A percentile compares a stretch with the other conserved stretches of the same genome.
Conservation (phyloP, 1,284 basidiomycete genomes). For the Leccinum holopus region DNA sequence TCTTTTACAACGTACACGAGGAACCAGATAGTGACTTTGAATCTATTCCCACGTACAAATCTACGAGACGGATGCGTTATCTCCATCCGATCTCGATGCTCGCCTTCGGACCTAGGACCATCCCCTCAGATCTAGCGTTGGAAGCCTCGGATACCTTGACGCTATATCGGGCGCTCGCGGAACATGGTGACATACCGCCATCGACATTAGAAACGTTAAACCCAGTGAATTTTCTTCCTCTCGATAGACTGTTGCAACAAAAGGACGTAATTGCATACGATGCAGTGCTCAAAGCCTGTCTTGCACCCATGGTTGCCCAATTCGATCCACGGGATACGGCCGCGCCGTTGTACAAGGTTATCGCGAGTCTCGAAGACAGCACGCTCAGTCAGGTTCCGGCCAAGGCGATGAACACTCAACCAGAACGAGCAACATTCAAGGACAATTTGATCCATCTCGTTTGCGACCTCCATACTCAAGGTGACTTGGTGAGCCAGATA, state of each 20-base stretch:
- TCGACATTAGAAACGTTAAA: constrained; percentile 38
- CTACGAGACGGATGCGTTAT: constrained; percentile 45
- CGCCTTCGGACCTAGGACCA: constrained; percentile 45
- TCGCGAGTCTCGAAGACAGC: constrained; percentile 43
- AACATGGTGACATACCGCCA: constrained; percentile 19
- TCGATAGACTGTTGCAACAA: constrained; percentile 46
- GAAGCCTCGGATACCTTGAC: constrained; percentile 57
- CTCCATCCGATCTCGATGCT: constrained; percentile 62
- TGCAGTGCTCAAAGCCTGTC: constrained; percentile 44
- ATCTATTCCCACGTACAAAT: constrained; percentile 39
- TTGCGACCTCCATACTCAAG: constrained; percentile 50
- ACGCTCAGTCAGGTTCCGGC: constrained; percentile 18
- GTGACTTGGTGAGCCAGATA: constrained; percentile 47
- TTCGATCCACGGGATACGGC: constrained; percentile 37
- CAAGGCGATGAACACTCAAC: constrained; percentile 34
- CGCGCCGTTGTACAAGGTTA: constrained; percentile 42
- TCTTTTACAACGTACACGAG: constrained; percentile 46
- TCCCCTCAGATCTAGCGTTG: constrained; percentile 62
- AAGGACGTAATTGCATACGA: constrained; percentile 63
- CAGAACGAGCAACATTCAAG: constrained; percentile 33
- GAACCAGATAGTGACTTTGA: constrained; percentile 30
- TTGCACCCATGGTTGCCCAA: constrained; percentile 41
- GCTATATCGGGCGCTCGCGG: constrained; percentile 47
- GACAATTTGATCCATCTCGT: constrained; percentile 51
- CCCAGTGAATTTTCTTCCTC: constrained; percentile 48